Evolutionary conservation across 345 rosid species (phyloP).

Genomic region (Salix arbutifolia): DNA sequence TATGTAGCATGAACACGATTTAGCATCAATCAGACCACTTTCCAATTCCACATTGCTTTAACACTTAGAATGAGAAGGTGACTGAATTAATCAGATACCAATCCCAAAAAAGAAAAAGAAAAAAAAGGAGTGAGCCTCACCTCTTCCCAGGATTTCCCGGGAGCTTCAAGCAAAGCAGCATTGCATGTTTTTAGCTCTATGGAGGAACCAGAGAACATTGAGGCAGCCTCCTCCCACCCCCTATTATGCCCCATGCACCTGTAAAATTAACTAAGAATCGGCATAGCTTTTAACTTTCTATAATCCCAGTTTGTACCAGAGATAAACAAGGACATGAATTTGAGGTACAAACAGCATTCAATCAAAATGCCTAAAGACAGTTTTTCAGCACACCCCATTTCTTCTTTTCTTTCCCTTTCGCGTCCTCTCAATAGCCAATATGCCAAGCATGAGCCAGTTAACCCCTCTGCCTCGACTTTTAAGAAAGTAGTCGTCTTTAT

Average conservation of each 20-base stretch:
- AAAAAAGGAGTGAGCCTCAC: constrained; percentile 28
- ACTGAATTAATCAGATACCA: background rate
- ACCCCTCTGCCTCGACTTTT: background rate
- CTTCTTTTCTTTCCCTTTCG: background rate
- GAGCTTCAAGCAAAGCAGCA: constrained; percentile 93
- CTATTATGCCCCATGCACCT: constrained; percentile 99
- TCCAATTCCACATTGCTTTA: background rate
- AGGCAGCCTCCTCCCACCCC: constrained; percentile 99
- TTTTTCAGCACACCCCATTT: background rate
- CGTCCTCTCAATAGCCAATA: background rate
- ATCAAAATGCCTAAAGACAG: background rate
- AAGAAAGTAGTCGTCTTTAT: background rate
- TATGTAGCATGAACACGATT: background rate
- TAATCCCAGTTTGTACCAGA: background rate
- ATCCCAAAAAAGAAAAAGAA: background rate
- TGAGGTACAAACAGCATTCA: background rate
- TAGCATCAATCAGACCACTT: background rate
- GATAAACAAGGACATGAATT: background rate
- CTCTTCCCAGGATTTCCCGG: constrained; percentile 92
- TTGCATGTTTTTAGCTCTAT: constrained; percentile 85
- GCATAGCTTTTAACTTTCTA: background rate
- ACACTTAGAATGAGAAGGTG: background rate
- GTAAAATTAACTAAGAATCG: background rate
- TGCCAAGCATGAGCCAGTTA: background rate
- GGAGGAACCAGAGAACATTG: constrained; percentile 66